Evolutionary conservation across 2,329 filamentous ascomycete genomes (phyloP), one percentile per base, ranked within the genome.

Genomic region (Penicillium thymicola): DNA sequence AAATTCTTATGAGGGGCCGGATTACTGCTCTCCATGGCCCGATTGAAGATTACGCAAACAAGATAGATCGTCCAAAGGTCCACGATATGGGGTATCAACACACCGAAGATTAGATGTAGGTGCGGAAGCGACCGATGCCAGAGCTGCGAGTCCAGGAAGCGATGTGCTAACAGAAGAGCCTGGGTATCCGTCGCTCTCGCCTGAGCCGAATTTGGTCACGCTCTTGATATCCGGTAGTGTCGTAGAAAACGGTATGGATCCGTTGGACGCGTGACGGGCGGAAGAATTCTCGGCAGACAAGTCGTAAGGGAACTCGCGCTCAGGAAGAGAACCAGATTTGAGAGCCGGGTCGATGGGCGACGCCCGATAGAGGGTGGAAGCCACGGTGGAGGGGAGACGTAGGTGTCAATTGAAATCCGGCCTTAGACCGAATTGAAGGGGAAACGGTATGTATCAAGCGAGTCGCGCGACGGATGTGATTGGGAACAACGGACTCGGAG

Each of bases 321-420:
- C 62, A 55, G 69, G 67, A 16, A 81, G 77, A 62, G 81, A 80
- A 36, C 77, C 75, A 62, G 79, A 73, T 65, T 68, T 74, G 41
- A 77, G 69, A 59, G 72, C 69, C 64, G 76, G 75, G 67, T 79
- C 82, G 72, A 83, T 79, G 78, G 82, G 79, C 78, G 82, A 79
- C 63, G 83, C 81, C 80, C 81, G 77, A 69, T 82, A 84, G 57
- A 84, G 76, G 69, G 84, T 75, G 68, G 80, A 79, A 75, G 81
- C 82, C 74, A 85, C 80, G 69, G 82, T 81, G 74, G 81, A 85
- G 77, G 82, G 79, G 79, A 80, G 83, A 67, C 60, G 67, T 67
- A 67, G 70, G 67, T 65, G 52, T 60, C 46, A 41, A 63, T 70
- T 64, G 59, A 73, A 71, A 72, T 71, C 61, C 67, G 68, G 67